Percentiles rank a stretch among this genome's conserved stretches.
Evolutionary conservation across 495 filamentous ascomycete species (phyloP).

Genomic region (Penicillium herquei): DNA sequence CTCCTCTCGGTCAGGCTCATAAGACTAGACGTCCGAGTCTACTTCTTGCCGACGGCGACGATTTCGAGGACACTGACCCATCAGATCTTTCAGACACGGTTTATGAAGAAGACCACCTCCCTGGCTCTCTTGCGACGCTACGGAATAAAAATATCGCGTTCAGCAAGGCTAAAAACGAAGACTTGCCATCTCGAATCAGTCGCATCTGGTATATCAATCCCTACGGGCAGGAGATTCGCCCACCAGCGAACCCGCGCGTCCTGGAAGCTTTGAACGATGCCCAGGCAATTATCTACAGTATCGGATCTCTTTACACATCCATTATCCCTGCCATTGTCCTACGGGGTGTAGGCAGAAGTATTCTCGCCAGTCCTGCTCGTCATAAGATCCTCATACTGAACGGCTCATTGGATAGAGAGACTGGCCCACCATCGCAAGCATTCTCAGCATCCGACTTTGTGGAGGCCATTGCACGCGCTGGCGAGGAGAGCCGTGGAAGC

Average conservation of each 20-base stretch:
- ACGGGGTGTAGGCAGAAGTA: conserved; percentile 43
- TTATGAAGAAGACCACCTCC: conserved; percentile 82
- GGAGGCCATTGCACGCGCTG: conserved; percentile 68
- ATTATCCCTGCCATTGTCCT: conserved; percentile 65
- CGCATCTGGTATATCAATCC: conserved; percentile 97
- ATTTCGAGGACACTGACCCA: conserved; percentile 65
- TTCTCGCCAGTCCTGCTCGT: conserved; percentile 41
- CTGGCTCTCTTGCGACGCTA: conserved; percentile 76
- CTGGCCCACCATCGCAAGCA: conserved; percentile 57
- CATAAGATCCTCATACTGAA: conserved; percentile 88
- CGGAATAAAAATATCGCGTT: conserved; percentile 77
- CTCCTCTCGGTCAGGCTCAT: conserved; percentile 41
- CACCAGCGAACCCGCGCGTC: conserved; percentile 75
- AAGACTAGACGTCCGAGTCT: conserved; percentile 35
- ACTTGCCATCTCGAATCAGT: conserved; percentile 72
- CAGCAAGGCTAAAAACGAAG: conserved; percentile 67
- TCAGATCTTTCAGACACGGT: conserved; percentile 49
- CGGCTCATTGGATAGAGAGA: conserved; percentile 79
- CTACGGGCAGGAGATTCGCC: conserved; percentile 87
- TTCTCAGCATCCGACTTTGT: conserved; percentile 79
- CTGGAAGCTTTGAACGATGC: conserved; percentile 61
- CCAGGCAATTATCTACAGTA: conserved; percentile 78
- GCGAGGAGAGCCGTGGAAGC: conserved; percentile 44
- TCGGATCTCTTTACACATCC: conserved; percentile 82
- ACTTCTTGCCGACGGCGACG: conserved; percentile 45